Percentiles rank a stretch among this genome's conserved stretches.
Conservation (phyloP, 2,329 filamentous ascomycete genomes). For the Diplodia sapinea region DNA sequence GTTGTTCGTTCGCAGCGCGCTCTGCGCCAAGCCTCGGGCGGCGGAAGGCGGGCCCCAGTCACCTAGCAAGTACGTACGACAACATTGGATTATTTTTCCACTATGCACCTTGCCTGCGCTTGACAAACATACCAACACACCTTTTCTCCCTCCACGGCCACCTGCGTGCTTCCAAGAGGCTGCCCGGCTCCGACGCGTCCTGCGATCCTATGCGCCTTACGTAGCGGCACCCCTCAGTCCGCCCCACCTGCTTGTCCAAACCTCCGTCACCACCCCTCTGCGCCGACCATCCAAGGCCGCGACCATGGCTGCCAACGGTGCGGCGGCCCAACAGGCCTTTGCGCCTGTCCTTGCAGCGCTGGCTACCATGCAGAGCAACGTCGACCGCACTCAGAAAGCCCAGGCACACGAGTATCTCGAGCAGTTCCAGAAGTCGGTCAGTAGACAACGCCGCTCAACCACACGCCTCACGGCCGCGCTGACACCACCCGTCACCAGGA, state of each 20-base stretch:
- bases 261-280: constrained; percentile 28
- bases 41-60: constrained; percentile 28
- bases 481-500: constrained; percentile 60
- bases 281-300: constrained; percentile 17
- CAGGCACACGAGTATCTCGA: constrained; percentile 91
- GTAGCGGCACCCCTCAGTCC: constrained; percentile 31
- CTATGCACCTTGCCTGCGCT: constrained; percentile 27
- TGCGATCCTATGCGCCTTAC: constrained; percentile 31
- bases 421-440: constrained; percentile 96
- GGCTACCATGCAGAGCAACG: constrained; percentile 85
- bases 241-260: constrained; percentile 30
- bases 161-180: constrained; percentile 10
- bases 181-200: constrained; percentile 12
- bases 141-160: neutral
- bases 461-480: constrained; percentile 33
- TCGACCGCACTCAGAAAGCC: constrained; percentile 80
- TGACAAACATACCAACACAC: constrained; percentile 14
- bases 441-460: constrained; percentile 40
- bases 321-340: constrained; percentile 72
- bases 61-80: constrained; percentile 23
- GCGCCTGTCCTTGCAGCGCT: constrained; percentile 86
- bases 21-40: constrained; percentile 22
- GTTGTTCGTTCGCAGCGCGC: constrained; percentile 19
- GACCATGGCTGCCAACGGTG: constrained; percentile 72
- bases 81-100: constrained; percentile 30